Percentiles rank a stretch among this genome's conserved stretches.
Conservation (phyloP, 768 basidiomycete genomes). For the Zangia roseola region DNA sequence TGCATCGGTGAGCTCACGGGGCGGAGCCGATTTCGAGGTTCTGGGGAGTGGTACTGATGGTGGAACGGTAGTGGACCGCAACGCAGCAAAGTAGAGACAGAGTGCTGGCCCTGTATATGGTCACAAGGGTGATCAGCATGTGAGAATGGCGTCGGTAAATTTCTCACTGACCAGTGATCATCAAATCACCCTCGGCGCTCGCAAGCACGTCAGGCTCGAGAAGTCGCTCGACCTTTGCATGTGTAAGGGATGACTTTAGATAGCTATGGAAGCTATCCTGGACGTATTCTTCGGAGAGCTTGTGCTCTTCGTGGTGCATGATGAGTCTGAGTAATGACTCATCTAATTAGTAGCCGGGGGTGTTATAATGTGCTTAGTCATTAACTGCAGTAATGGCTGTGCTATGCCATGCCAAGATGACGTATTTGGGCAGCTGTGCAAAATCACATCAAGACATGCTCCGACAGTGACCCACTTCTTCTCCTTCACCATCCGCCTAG, state of each 20-base stretch:
- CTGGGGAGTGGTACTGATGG: conserved; percentile 81
- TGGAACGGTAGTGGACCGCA: conserved; percentile 70
- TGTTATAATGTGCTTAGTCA: no score
- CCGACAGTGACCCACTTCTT: not conserved
- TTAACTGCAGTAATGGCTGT: no score
- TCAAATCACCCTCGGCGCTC: conserved; percentile 78
- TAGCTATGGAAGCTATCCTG: conserved; percentile 83
- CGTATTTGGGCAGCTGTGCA: conserved; percentile 8
- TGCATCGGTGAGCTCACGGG: conserved; percentile 56
- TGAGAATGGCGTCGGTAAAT: not conserved
- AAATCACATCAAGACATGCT: not conserved
- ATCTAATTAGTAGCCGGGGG: no score
- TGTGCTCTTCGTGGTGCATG: conserved; percentile 28
- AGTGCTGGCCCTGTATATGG: conserved; percentile 72
- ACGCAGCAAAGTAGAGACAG: conserved; percentile 81
- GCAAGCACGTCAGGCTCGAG: conserved; percentile 72
- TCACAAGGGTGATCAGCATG: not conserved
- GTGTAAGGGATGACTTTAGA: conserved; percentile 73
- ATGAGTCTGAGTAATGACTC: no score
- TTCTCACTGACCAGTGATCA: conserved; percentile 70
- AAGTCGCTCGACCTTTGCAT: conserved; percentile 73
- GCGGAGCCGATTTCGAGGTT: conserved; percentile 41
- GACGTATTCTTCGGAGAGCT: conserved; percentile 61
- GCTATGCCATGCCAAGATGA: conserved; percentile 5
- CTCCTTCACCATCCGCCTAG: not conserved